Evolutionary conservation across 768 basidiomycete species (phyloP).

Genomic region (Suillus subalutaceus): DNA sequence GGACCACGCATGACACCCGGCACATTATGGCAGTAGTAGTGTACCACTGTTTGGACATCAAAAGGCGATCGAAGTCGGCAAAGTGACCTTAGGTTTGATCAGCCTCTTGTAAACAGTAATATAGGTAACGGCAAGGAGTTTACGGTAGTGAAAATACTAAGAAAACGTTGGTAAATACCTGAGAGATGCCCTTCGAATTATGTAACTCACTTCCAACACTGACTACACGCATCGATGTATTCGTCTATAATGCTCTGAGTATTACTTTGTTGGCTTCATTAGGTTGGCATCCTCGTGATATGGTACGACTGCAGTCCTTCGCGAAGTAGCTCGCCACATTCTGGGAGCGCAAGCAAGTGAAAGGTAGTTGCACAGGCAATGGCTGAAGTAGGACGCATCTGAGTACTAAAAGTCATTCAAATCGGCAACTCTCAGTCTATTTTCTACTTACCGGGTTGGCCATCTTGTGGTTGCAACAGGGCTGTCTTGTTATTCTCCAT

Average conservation of each 20-base stretch:
- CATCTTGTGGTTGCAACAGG: constrained; percentile 92
- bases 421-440: constrained; percentile 11
- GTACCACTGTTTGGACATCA: constrained; percentile 87
- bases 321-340: constrained; percentile 74
- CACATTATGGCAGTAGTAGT: constrained; percentile 73
- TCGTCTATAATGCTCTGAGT: constrained; percentile 94
- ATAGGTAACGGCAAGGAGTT: constrained; percentile 79
- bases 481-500: constrained; percentile 33
- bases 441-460: constrained; percentile 71
- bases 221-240: constrained; percentile 89
- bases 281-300: constrained; percentile 70
- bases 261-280: constrained; percentile 79
- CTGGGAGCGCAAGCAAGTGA: constrained; percentile 48
- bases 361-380: constrained; percentile 70
- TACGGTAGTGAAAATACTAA: constrained; percentile 68
- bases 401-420: constrained; percentile 56
- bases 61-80: constrained; percentile 91
- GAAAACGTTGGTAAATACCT: constrained; percentile 9
- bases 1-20: constrained; percentile 77
- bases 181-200: constrained; percentile 9
- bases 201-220: constrained; percentile 73
- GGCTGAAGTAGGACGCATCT: constrained; percentile 87
- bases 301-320: constrained; percentile 67
- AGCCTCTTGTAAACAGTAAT: constrained; percentile 60
- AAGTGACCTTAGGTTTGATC: constrained; percentile 90